Percentiles rank a stretch among this genome's conserved stretches.
These are phyloP conservation scores for Didymella pomorum DNA, from an alignment of 2,329 filamentous ascomycete genomes.

Conservation along the genomic window DNA sequence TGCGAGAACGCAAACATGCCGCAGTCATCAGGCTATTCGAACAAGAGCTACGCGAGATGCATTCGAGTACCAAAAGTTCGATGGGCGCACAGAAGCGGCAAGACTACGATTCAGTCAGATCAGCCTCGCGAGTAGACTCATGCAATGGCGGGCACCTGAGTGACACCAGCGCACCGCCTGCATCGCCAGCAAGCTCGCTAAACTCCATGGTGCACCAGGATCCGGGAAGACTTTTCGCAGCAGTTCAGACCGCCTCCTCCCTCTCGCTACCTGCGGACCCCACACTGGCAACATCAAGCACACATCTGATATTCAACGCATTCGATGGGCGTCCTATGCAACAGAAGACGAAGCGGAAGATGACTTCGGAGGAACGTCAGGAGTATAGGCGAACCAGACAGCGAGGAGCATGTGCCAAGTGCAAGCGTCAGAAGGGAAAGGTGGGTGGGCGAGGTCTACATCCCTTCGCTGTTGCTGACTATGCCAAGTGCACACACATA, in stretches of 20 bases:
- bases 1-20: slow-evolving; percentile 38
- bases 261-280: not conserved
- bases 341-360: slow-evolving; percentile 38
- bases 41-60: slow-evolving; percentile 34
- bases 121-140: no score
- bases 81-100: not conserved
- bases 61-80: not conserved
- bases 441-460: slow-evolving; percentile 16
- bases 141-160: no score
- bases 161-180: not conserved
- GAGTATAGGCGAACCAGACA: slow-evolving; percentile 39
- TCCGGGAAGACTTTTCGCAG: not conserved
- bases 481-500: slow-evolving; percentile 23
- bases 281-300: slow-evolving; percentile 9
- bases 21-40: slow-evolving; percentile 41
- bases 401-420: slow-evolving; percentile 39
- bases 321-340: slow-evolving; percentile 30
- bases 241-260: not conserved
- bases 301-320: slow-evolving; percentile 38
- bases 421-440: slow-evolving; percentile 38
- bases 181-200: not conserved
- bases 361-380: slow-evolving; percentile 35
- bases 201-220: not conserved
- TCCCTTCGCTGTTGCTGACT: no score
- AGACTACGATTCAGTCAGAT: not conserved